Evolutionary conservation across 495 filamentous ascomycete species (phyloP).

Genomic region (Trichoderma erinaceum): DNA sequence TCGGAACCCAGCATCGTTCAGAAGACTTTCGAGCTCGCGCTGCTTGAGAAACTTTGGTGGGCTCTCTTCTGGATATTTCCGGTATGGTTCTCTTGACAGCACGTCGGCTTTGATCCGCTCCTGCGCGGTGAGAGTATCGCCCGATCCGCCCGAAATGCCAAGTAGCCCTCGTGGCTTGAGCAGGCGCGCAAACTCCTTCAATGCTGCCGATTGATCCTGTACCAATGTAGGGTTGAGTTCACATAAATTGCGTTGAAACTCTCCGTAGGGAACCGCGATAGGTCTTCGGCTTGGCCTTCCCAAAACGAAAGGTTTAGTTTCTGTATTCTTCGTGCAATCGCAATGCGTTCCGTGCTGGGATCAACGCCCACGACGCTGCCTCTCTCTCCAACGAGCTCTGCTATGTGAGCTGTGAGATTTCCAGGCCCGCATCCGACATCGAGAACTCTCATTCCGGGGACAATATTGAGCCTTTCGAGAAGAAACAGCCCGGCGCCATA

Average conservation of each 20-base stretch:
- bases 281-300: constrained; percentile 20
- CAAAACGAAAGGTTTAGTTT: constrained; percentile 16
- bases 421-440: constrained; percentile 13
- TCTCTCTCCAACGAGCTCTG: constrained; percentile 16
- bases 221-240: constrained; percentile 23
- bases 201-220: constrained; percentile 16
- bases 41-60: background rate
- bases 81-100: no score
- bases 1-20: background rate
- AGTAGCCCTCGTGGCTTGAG: no score
- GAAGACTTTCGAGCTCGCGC: background rate
- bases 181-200: no score
- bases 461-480: background rate
- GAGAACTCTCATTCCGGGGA: background rate
- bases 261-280: constrained; percentile 17
- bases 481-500: background rate
- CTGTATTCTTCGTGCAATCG: constrained; percentile 10
- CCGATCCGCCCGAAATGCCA: no score
- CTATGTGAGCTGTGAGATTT: constrained; percentile 18
- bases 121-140: no score
- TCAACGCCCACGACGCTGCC: constrained; percentile 20
- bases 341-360: constrained; percentile 20
- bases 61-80: background rate
- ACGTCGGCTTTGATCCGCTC: no score
- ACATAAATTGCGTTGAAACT: constrained; percentile 21